These are phyloP conservation scores for Talaromyces sp. DNA, from an alignment of 2,329 filamentous ascomycete species.

Conservation along the genomic window DNA sequence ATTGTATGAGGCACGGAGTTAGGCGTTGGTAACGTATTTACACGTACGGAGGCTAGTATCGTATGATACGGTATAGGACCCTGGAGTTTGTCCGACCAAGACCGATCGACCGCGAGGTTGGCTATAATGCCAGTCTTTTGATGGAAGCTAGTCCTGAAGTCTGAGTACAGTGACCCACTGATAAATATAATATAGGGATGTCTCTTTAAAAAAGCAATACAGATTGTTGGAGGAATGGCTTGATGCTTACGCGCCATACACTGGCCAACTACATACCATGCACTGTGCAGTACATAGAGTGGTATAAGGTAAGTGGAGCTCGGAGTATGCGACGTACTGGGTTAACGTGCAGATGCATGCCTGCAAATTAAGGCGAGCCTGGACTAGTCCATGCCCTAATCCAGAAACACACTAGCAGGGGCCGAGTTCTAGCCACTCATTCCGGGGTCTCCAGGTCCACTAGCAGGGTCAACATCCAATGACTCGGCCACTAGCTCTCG, in stretches of 20 bases:
- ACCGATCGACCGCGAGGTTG: neutral
- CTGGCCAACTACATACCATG: no score
- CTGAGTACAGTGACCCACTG: neutral
- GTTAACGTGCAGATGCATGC: neutral
- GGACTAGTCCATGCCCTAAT: neutral
- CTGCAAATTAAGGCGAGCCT: neutral
- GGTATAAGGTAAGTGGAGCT: neutral
- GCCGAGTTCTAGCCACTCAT: neutral
- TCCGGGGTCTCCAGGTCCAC: conserved; percentile 2
- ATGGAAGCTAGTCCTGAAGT: neutral
- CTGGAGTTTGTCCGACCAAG: neutral
- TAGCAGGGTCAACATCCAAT: neutral
- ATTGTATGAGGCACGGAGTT: neutral
- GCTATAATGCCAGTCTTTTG: neutral
- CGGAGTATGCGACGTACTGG: neutral
- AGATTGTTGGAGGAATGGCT: neutral
- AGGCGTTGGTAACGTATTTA: neutral
- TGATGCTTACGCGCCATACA: neutral
- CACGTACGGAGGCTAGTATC: neutral
- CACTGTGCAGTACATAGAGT: neutral
- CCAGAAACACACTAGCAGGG: neutral
- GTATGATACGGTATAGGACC: neutral
- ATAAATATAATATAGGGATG: neutral
- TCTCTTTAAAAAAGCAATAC: neutral
- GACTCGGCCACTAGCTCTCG: neutral